phyloP scores from a whole-genome alignment of 495 filamentous ascomycete genomes.

The Hypoxylon cercidicola region DNA sequence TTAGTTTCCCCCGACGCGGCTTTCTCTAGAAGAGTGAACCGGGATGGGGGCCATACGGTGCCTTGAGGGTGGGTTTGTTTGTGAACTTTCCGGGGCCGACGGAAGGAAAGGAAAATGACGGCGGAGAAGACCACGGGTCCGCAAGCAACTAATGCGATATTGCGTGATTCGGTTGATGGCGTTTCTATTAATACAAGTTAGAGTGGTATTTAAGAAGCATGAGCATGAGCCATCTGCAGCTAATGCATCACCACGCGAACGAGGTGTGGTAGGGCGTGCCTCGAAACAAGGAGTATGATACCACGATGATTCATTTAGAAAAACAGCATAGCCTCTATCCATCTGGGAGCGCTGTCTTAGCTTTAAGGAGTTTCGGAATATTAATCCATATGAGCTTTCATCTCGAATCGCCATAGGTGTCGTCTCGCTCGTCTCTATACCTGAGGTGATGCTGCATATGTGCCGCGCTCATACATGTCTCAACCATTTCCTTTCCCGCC shows the following conservation, averaged over 20 bases:
- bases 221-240: conserved; percentile 40
- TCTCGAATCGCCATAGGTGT: no score
- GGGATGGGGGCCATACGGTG: neutral
- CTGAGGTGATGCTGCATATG: no score
- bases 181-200: conserved; percentile 22
- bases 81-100: neutral
- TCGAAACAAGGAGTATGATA: conserved; percentile 43
- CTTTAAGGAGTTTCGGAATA: conserved; percentile 13
- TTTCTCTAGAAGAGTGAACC: conserved; percentile 39
- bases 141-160: conserved; percentile 17
- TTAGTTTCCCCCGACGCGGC: conserved; percentile 76
- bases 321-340: conserved; percentile 12
- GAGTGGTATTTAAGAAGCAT: conserved; percentile 29
- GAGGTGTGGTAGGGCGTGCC: conserved; percentile 32
- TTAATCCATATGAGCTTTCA: neutral
- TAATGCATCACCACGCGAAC: conserved; percentile 39
- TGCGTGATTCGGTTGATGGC: conserved; percentile 22
- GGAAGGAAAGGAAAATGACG: conserved; percentile 2
- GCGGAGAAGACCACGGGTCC: conserved; percentile 14
- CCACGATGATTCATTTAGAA: conserved; percentile 25
- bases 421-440: no score
- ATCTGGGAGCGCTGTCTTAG: conserved; percentile 6
- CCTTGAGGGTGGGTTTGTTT: neutral
- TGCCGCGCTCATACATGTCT: no score
- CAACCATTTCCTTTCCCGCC: no score